These are phyloP conservation scores for Dictyostelium brefeldianum DNA, from an alignment of 78 protist genomes.

Conservation along the genomic window DNA sequence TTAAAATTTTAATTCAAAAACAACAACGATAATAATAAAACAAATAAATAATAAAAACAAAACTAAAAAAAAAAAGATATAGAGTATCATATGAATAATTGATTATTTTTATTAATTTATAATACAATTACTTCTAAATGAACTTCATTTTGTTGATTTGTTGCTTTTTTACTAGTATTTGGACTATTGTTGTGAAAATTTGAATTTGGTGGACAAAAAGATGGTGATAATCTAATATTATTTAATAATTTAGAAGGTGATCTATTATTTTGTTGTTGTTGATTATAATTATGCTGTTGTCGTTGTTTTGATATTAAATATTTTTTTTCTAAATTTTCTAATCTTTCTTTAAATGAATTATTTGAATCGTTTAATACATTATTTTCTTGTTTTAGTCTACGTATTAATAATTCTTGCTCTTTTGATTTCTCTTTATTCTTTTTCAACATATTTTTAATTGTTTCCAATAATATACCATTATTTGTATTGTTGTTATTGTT, in stretches of 20 bases:
- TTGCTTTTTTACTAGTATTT: not conserved
- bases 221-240: constrained; percentile 3
- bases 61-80: not conserved
- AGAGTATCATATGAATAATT: not conserved
- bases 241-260: constrained; percentile 10
- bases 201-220: not conserved
- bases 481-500: not conserved
- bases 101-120: not conserved
- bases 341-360: constrained; percentile 39
- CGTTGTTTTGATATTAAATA: not conserved
- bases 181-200: not conserved
- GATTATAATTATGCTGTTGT: too few relatives aligned
- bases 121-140: constrained; percentile 20
- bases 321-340: constrained; percentile 11
- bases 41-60: too few relatives aligned
- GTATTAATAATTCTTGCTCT: not conserved
- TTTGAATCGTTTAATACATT: not conserved
- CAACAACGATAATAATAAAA: too few relatives aligned
- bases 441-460: constrained; percentile 25
- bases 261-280: not conserved
- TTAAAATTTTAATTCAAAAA: too few relatives aligned
- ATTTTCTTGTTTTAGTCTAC: constrained; percentile 25
- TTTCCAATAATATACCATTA: not conserved
- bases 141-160: not conserved
- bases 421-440: constrained; percentile 39